These are phyloP conservation scores for Eutrema heterophyllum DNA, from an alignment of 345 rosid species.

Conservation along the genomic window DNA sequence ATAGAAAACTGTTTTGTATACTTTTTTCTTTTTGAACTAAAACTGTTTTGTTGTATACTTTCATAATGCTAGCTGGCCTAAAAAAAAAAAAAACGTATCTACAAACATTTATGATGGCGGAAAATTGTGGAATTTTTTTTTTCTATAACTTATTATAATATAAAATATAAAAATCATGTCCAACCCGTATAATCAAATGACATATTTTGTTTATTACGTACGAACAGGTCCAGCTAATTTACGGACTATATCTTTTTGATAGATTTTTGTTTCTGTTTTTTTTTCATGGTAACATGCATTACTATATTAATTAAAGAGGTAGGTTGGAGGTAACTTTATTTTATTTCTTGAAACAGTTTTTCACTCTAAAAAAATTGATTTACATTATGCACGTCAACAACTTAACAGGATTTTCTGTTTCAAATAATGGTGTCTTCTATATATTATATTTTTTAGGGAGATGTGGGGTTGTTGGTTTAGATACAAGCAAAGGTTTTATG, in stretches of 20 bases:
- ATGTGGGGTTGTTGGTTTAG: slow-evolving; percentile 11
- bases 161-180: too few relatives aligned
- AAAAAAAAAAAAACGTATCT: too few relatives aligned
- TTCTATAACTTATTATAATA: too few relatives aligned
- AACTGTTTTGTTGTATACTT: too few relatives aligned
- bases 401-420: neutral
- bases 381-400: neutral
- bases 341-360: neutral
- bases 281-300: neutral
- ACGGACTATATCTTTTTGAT: neutral
- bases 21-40: too few relatives aligned
- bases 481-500: slow-evolving; percentile 11
- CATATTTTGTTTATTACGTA: too few relatives aligned
- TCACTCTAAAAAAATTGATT: neutral
- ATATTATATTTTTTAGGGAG: neutral
- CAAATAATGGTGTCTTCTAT: neutral
- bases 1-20: too few relatives aligned
- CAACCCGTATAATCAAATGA: too few relatives aligned
- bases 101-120: too few relatives aligned
- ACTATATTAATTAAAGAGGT: neutral
- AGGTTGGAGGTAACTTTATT: neutral
- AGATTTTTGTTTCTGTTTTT: too few relatives aligned
- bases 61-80: too few relatives aligned
- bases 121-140: too few relatives aligned
- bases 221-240: neutral